phyloP scores from a whole-genome alignment of 495 filamentous ascomycete species.

The Tuber magnatum region DNA sequence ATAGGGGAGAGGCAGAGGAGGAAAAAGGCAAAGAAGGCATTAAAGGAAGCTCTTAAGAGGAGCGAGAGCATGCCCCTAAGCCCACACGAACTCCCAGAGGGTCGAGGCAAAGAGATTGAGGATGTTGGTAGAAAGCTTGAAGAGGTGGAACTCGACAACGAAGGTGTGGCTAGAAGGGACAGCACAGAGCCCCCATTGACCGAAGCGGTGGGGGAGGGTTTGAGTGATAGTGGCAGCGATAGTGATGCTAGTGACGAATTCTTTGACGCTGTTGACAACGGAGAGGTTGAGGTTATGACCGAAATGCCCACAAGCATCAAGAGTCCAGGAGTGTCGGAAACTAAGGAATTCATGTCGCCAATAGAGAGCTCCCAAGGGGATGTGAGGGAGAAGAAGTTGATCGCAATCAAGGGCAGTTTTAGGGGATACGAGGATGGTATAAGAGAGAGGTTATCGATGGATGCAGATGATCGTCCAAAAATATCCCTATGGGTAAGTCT shows the following conservation, averaged over 20 bases:
- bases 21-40: slow-evolving; percentile 77
- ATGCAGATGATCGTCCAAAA: slow-evolving; percentile 84
- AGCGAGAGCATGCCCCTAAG: slow-evolving; percentile 18
- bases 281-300: slow-evolving; percentile 71
- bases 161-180: slow-evolving; percentile 29
- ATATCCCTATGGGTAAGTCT: slow-evolving; percentile 85
- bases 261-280: slow-evolving; percentile 92
- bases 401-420: slow-evolving; percentile 66
- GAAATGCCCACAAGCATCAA: slow-evolving; percentile 47
- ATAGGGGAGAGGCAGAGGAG: slow-evolving; percentile 86
- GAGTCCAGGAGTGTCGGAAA: slow-evolving; percentile 32
- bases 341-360: slow-evolving; percentile 45
- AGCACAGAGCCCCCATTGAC: neutral
- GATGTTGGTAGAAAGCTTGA: slow-evolving; percentile 42
- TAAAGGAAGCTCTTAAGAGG: slow-evolving; percentile 75
- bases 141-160: slow-evolving; percentile 31
- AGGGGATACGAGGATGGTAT: slow-evolving; percentile 84
- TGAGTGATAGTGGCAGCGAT: slow-evolving; percentile 55
- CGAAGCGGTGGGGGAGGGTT: slow-evolving; percentile 22
- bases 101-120: slow-evolving; percentile 12
- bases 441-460: slow-evolving; percentile 71
- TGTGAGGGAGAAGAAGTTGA: slow-evolving; percentile 47
- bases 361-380: slow-evolving; percentile 42
- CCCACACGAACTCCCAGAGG: neutral
- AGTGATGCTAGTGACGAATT: slow-evolving; percentile 87